Conservation (phyloP, 164 flowering plant genomes). For the Litsea cubeba region DNA sequence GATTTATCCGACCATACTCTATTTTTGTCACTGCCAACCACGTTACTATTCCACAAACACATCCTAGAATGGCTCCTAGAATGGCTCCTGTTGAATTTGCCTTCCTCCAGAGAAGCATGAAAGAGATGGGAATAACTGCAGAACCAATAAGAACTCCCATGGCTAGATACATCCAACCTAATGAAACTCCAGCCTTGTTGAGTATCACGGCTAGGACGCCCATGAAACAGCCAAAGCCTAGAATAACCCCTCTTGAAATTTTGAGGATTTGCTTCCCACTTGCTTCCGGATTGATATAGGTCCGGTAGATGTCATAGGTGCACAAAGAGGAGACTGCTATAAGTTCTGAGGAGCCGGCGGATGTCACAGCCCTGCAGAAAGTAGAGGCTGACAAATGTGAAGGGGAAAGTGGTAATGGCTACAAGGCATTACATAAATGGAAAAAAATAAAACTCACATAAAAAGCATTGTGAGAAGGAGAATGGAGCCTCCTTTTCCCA, state of each 20-base stretch:
- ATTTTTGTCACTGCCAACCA: slow-evolving; percentile 65
- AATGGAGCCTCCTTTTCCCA: slow-evolving; percentile 90
- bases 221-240: slow-evolving; percentile 90
- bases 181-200: slow-evolving; percentile 87
- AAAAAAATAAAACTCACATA: slow-evolving; percentile 51
- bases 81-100: slow-evolving; percentile 87
- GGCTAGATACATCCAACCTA: slow-evolving; percentile 98
- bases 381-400: not conserved
- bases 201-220: slow-evolving; percentile 79
- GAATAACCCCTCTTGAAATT: slow-evolving; percentile 66
- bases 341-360: slow-evolving; percentile 92
- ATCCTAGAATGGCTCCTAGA: slow-evolving; percentile 57
- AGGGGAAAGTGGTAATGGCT: not conserved
- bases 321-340: slow-evolving; percentile 93
- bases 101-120: slow-evolving; percentile 89
- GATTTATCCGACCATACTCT: slow-evolving; percentile 71
- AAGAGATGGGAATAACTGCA: slow-evolving; percentile 83
- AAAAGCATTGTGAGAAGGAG: slow-evolving; percentile 94
- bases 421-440: not conserved
- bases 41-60: slow-evolving; percentile 61
- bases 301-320: slow-evolving; percentile 91
- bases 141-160: slow-evolving; percentile 92
- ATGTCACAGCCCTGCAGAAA: slow-evolving; percentile 84
- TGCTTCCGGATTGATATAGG: slow-evolving; percentile 81
- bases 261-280: slow-evolving; percentile 74